These are phyloP conservation scores for Allium fistulosum DNA, from an alignment of 106 monocot species.

Conservation along the genomic window DNA sequence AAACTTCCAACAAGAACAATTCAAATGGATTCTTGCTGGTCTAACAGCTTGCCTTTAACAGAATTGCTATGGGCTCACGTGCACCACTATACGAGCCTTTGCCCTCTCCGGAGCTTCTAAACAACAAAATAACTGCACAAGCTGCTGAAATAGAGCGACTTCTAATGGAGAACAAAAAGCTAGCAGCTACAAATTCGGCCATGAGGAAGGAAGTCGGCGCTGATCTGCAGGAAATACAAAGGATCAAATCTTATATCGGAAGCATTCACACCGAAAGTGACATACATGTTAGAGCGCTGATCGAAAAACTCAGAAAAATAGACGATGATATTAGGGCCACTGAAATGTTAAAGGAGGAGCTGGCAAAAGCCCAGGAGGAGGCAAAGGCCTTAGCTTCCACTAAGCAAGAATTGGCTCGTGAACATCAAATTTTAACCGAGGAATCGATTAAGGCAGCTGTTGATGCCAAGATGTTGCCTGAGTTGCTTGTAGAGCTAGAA, in stretches of 20 bases:
- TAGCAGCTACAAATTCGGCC: constrained; percentile 53
- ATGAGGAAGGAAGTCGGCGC: constrained; percentile 55
- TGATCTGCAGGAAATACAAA: constrained; percentile 54
- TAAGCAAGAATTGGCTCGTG: constrained; percentile 42
- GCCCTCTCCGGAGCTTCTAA: constrained; percentile 31
- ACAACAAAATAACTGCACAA: constrained; percentile 55
- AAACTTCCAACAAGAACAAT: too few species aligned
- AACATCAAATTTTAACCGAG: constrained; percentile 44
- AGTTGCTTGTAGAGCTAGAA: constrained; percentile 54
- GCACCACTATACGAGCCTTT: constrained; percentile 30
- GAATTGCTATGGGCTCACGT: not conserved
- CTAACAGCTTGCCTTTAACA: not conserved
- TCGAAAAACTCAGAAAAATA: constrained; percentile 57
- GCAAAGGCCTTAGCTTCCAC: constrained; percentile 30
- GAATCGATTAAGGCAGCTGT: constrained; percentile 29
- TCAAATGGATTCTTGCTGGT: not conserved
- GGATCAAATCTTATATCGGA: constrained; percentile 34
- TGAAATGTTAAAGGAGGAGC: constrained; percentile 50
- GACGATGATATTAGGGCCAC: constrained; percentile 53
- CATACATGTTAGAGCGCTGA: constrained; percentile 41
- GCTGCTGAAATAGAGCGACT: constrained; percentile 54
- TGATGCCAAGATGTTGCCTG: constrained; percentile 39
- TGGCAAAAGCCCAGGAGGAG: constrained; percentile 59
- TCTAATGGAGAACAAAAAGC: constrained; percentile 48
- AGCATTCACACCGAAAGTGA: constrained; percentile 44